Base-by-base conservation (phyloP, 768 basidiomycete species). In the Mrakia hoshinonis region DNA sequence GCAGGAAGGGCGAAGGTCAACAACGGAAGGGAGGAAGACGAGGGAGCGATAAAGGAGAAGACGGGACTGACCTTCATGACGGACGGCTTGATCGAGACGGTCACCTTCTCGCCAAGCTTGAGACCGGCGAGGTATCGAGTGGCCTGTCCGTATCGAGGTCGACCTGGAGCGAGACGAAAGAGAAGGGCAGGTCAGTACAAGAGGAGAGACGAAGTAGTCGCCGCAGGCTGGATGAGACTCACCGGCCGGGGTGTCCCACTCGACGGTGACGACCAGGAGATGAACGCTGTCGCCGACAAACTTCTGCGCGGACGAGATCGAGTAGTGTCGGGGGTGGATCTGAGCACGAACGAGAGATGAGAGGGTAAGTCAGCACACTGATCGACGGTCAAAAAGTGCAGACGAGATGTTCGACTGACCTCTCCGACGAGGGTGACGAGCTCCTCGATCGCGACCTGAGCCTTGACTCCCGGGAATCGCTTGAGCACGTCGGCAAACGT, bases 241-340 rank as follows among this genome's bases (percentile, higher is more conserved):
- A 61, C 58, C 58, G 48, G 60, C 39, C 46, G 72, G 58, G 6
- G 72, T 46, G 61, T 73, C 77, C 96, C 96, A 99, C 73, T 97
- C 93, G 43, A 98, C 94, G 1, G 92, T 94, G 46, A 99, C 96
- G 73, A 99, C 89, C 70, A 99, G 82, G 36, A 99, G 82, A 79
- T 99, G 95, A 10, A 99, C 93, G 69, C 90, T 86, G 78, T 98
- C 85, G 5, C 96, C 96, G 20, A 98, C 94, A 69, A 90, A 93
- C 76, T 89, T 90, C 80, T 98, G 95, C 43, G 92, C 86, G 75
- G 90, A 92, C 26, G 96, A 95, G 77, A 99, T 99, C 79, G 92
- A 95, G 81, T 99, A 99, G 80, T 98, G 96, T 73, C 96, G 85
- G 4, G 95, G 94, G 80, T 96, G 93, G 82, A 92, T 97, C 78